A percentile compares a stretch with the other conserved stretches of the same genome.
Conservation (phyloP, 768 basidiomycete species). For the Hericium coralloides region DNA sequence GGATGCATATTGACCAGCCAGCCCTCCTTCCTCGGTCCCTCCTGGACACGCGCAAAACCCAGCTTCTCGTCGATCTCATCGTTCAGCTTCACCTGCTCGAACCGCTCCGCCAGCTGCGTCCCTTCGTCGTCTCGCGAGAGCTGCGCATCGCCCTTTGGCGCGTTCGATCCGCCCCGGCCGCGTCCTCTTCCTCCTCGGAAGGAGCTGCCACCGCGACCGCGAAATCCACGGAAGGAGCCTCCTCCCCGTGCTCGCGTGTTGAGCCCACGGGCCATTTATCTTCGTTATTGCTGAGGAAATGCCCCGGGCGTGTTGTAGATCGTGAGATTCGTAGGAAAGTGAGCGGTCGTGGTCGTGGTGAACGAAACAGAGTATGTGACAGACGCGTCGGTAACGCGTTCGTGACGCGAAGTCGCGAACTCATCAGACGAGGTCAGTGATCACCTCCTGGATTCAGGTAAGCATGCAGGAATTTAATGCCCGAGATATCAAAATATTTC, state of each 20-base stretch:
- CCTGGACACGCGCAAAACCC: constrained; percentile 75
- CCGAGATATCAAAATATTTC: too few relatives aligned
- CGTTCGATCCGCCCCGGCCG: constrained; percentile 30
- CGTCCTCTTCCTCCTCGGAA: constrained; percentile 34
- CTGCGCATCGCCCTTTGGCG: constrained; percentile 35
- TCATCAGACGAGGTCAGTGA: too few relatives aligned
- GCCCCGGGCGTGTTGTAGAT: too few relatives aligned
- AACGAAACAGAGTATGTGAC: not conserved
- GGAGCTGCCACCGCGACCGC: constrained; percentile 30
- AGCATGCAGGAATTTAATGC: too few relatives aligned
- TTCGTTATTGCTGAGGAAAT: not conserved
- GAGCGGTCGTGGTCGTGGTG: not conserved
- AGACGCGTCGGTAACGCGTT: constrained; percentile 1
- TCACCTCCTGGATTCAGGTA: too few relatives aligned
- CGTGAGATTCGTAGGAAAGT: not conserved
- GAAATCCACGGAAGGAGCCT: constrained; percentile 32
- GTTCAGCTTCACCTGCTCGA: constrained; percentile 63
- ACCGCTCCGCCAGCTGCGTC: constrained; percentile 74
- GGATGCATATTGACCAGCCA: constrained; percentile 99
- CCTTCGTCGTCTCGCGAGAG: constrained; percentile 84
- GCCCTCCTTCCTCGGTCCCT: constrained; percentile 71
- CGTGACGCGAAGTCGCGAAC: not conserved
- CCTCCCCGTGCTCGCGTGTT: constrained; percentile 18
- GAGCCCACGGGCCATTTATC: constrained; percentile 7
- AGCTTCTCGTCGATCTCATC: constrained; percentile 94